phyloP scores from a whole-genome alignment of 2,329 filamentous ascomycete species.

The Zelopaecilomyces penicillatus region DNA sequence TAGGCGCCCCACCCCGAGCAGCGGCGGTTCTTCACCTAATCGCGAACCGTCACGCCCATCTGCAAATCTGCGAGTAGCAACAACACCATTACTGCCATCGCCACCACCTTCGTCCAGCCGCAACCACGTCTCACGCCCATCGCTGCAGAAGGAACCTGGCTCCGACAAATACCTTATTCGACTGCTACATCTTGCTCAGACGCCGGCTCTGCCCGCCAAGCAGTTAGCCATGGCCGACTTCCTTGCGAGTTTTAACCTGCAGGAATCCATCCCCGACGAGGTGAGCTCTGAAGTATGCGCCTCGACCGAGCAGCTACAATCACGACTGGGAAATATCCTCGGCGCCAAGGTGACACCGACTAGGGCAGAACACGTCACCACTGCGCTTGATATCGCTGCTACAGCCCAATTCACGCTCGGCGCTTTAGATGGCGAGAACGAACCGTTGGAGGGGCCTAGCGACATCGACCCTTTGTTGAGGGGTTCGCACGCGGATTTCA shows the following conservation, averaged over 20 bases:
- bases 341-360: constrained; percentile 35
- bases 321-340: constrained; percentile 33
- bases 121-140: neutral
- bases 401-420: constrained; percentile 35
- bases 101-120: constrained; percentile 3
- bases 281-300: constrained; percentile 18
- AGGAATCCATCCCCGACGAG: constrained; percentile 2
- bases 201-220: neutral
- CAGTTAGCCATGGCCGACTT: constrained; percentile 28
- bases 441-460: constrained; percentile 21
- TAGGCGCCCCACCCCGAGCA: constrained; percentile 1
- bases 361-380: constrained; percentile 41
- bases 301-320: constrained; percentile 37
- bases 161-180: constrained; percentile 10
- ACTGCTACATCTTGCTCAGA: constrained; percentile 12
- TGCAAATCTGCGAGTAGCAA: no score
- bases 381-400: constrained; percentile 38
- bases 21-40: neutral
- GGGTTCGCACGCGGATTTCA: constrained; percentile 16
- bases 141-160: constrained; percentile 13
- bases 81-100: neutral
- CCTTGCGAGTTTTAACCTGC: constrained; percentile 27
- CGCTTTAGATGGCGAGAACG: constrained; percentile 29
- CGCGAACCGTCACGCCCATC: neutral
- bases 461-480: constrained; percentile 27